Base-by-base conservation (phyloP, 768 basidiomycete species). In the Fomitopsis pulvina region DNA sequence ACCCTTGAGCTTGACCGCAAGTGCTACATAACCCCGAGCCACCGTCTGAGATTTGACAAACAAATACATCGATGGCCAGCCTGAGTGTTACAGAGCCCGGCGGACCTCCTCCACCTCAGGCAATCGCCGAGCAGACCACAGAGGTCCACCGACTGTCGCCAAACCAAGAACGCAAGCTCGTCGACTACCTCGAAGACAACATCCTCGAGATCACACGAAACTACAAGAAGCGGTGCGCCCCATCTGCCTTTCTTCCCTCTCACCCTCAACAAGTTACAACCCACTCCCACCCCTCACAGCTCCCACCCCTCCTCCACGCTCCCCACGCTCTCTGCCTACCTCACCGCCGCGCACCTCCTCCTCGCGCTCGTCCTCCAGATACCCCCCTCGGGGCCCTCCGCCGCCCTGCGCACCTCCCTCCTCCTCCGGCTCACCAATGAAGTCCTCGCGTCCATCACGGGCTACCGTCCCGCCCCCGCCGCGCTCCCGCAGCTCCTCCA, bases 341-440 rank as follows among this genome's bases (percentile, higher is more conserved):
- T 91, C 26, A 71, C 72, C 24, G 76, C 79, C 2, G 71, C 75
- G 26, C 80, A 76, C 20, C 68, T 66, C 41, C 67, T 89, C 18
- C 66, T 90, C 10, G 71, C 76, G 0, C 60, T 91, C 41, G 73
- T 87, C 37, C 69, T 89, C 18, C 86, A 82, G 59, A 85, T 89
- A 43, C 88, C 87, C 0, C 87, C 88, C 11, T 63, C 85, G 14
- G 79, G 81, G 18, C 82, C 85, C 0, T 88, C 87, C 2, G 78
- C 82, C 3, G 68, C 79, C 12, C 71, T 90, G 3, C 79, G 88
- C 8, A 80, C 73, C 7, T 71, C 80, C 2, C 79, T 80, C 52
- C 71, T 90, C n/a, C 78, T 91, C 21, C 81, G 80, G 24, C 69
- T 89, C 7, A 89, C 85, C 2, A 78, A 79, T 47, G 87, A 89